Conservation (phyloP, 805 yeast genomes). For the Zygosaccharomyces bailii region DNA sequence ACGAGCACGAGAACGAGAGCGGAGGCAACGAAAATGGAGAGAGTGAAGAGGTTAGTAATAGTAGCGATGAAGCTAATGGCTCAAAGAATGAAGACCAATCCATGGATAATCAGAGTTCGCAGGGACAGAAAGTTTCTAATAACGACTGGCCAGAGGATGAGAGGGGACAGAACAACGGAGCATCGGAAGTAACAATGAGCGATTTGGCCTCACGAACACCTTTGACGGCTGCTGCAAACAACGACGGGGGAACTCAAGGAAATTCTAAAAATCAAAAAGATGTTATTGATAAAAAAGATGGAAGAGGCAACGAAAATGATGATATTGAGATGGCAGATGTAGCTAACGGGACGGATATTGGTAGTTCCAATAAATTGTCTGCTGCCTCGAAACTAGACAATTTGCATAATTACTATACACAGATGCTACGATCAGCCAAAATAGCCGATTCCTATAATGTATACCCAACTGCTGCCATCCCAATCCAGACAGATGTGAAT, state of each 20-base stretch:
- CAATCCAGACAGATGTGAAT: constrained; percentile 75
- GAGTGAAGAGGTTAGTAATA: constrained; percentile 23
- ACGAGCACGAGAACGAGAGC: constrained; percentile 24
- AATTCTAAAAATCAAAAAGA: neutral
- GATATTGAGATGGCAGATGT: constrained; percentile 21
- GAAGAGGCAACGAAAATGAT: neutral
- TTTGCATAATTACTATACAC: constrained; percentile 35
- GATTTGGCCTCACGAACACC: neutral
- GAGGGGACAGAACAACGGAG: too few species aligned
- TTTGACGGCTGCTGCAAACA: neutral
- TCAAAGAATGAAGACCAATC: constrained; percentile 23
- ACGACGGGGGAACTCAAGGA: neutral
- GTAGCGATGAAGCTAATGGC: constrained; percentile 28
- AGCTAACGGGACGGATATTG: constrained; percentile 12
- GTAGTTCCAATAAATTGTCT: neutral
- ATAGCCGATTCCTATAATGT: constrained; percentile 61
- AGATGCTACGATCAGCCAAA: constrained; percentile 43
- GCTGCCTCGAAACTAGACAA: constrained; percentile 20
- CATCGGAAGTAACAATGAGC: neutral
- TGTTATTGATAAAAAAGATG: neutral
- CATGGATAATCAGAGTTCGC: constrained; percentile 20
- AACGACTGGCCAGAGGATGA: neutral
- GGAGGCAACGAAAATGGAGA: constrained; percentile 26
- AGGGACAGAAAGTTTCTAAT: neutral
- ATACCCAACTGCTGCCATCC: constrained; percentile 82